Conservation (phyloP, 83 land plant species). For the Diphasiastrum complanatum region DNA sequence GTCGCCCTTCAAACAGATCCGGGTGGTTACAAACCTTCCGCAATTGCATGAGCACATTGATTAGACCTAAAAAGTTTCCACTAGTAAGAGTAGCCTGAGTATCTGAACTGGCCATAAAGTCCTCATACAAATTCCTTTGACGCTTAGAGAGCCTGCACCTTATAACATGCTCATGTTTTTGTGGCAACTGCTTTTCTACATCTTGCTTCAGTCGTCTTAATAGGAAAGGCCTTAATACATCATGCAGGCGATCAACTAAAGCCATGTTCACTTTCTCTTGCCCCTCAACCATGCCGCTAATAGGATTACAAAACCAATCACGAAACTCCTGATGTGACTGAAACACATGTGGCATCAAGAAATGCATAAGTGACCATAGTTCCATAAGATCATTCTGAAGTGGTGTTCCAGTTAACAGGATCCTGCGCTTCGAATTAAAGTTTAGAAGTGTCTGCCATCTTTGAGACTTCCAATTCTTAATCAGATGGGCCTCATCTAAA, state of each 20-base stretch:
- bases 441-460: constrained; percentile 98
- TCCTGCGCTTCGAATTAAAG: constrained; percentile 92
- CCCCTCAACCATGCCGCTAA: constrained; percentile 95
- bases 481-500: constrained; percentile 95
- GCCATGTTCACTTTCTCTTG: constrained; percentile 88
- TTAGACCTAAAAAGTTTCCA: constrained; percentile 86
- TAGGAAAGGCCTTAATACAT: constrained; percentile 95
- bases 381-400: constrained; percentile 99
- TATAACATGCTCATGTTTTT: constrained; percentile 89
- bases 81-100: constrained; percentile 95
- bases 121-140: constrained; percentile 95
- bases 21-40: constrained; percentile 99
- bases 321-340: constrained; percentile 99
- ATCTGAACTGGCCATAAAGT: constrained; percentile 97
- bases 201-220: constrained; percentile 89
- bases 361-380: constrained; percentile 98
- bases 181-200: constrained; percentile 97
- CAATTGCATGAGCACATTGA: constrained; percentile 95
- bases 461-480: constrained; percentile 99
- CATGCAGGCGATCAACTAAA: constrained; percentile 91
- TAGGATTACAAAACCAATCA: constrained; percentile 98
- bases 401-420: constrained; percentile 95
- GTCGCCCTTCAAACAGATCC: constrained; percentile 96
- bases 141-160: constrained; percentile 84
- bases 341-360: constrained; percentile 97